Base-by-base conservation (phyloP, 2,329 filamentous ascomycete genomes). In the Chalaropsis thielavioides region DNA sequence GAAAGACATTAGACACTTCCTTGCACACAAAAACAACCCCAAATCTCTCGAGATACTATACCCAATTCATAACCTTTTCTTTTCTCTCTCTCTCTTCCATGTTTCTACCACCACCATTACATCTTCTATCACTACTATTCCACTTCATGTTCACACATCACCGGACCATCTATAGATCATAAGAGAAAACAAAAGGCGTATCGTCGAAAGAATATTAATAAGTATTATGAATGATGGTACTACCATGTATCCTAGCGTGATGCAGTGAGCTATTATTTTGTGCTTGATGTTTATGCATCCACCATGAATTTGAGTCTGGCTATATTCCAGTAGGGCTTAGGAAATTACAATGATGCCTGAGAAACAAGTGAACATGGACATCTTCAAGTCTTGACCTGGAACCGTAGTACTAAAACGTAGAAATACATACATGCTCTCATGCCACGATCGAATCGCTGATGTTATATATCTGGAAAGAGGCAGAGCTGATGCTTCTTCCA, bases 1-100 rank as follows among this genome's bases (percentile, higher is more conserved):
- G 88, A 92, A 75, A 83, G 89, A 71, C 86, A 88, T 81, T 89
- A 63, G 65, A 64, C 38, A n/a, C 49, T 27, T 43, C 41, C 8
- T 63, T 70, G 69, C 72, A 75, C 44, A 76, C 76, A 74, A 76
- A 72, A 71, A 70, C 44, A 35, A 44, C 31, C 31, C 44, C 19
- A 51, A 51, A 27, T 31, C 35, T 62, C 22, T 59, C 22, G 31
- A 49, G 22, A 56, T 19, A 27, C 54, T 61, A 24, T 56, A 40
- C 46, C 13, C 61, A 35, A 54, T 54, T 40, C 64, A 59, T 8
- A 41, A 61, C n/a, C 59, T 61, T 56, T 66, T 49, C 41, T 63
- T 51, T 61, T 49, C 63, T 44, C 54, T 49, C 63, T 44, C 54
- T 63, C 19, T 17, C 35, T 40, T 63, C 24, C 27, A 41, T 60